These are phyloP conservation scores for Trichoderma asperellum DNA, from an alignment of 2,329 filamentous ascomycete genomes.

Conservation along the genomic window DNA sequence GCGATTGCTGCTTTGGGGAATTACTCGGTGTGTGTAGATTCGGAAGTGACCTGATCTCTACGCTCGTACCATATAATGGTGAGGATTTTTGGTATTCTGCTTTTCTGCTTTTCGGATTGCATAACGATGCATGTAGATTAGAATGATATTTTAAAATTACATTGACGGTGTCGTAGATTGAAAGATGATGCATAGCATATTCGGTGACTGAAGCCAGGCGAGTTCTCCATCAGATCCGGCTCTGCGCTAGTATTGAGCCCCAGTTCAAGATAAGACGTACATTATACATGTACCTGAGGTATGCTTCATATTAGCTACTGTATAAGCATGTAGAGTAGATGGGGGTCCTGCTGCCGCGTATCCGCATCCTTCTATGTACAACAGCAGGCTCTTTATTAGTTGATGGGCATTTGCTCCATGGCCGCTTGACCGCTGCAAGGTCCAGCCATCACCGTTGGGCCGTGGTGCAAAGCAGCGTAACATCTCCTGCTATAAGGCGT, in stretches of 20 bases:
- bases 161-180: background rate
- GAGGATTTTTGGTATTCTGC: background rate
- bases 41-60: background rate
- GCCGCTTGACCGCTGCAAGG: background rate
- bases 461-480: constrained; percentile 4
- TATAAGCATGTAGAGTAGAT: background rate
- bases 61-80: background rate
- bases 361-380: background rate
- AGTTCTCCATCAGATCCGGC: background rate
- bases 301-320: background rate
- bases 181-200: background rate
- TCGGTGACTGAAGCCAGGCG: background rate
- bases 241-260: background rate
- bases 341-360: background rate
- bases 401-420: background rate
- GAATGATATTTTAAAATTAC: background rate
- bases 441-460: background rate
- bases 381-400: background rate
- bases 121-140: background rate
- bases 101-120: background rate
- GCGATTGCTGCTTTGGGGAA: background rate
- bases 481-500: constrained; percentile 20
- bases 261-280: background rate
- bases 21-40: background rate
- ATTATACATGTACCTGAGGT: background rate